Conservation (phyloP, 1,139 yeast species). For the Yamadazyma taylorii region DNA sequence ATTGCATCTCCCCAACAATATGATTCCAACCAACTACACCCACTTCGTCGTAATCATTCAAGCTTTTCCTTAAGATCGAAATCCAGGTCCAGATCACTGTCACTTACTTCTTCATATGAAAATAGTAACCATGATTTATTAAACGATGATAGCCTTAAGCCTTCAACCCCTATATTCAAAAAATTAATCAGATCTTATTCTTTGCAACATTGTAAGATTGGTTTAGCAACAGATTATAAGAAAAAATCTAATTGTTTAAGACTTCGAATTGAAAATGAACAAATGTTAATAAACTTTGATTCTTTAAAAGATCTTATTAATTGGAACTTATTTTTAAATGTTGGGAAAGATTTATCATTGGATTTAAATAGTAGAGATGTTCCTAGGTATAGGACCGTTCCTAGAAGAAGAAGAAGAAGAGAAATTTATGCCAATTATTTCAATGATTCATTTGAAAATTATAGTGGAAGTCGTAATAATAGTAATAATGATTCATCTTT, state of each 20-base stretch:
- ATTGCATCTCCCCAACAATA: background rate
- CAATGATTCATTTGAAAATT: slow-evolving; percentile 1
- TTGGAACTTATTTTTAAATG: slow-evolving; percentile 61
- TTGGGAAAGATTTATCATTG: slow-evolving; percentile 65
- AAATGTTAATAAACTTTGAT: slow-evolving; percentile 57
- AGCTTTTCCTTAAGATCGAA: slow-evolving; percentile 2
- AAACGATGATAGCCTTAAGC: background rate
- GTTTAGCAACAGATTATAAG: slow-evolving; percentile 68
- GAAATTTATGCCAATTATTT: slow-evolving; percentile 7
- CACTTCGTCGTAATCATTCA: background rate
- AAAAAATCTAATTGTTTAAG: slow-evolving; percentile 61
- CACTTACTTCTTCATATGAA: background rate
- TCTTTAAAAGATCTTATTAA: slow-evolving; percentile 58
- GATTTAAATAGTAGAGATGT: slow-evolving; percentile 59
- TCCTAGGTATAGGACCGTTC: slow-evolving; percentile 73
- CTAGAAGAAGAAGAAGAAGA: slow-evolving; percentile 55
- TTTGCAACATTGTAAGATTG: slow-evolving; percentile 67
- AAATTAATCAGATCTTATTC: slow-evolving; percentile 56
- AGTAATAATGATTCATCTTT: background rate
- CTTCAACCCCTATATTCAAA: slow-evolving; percentile 10
- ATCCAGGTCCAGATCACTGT: slow-evolving; percentile 2
- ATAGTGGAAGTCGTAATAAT: slow-evolving; percentile 1
- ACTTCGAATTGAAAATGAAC: slow-evolving; percentile 67
- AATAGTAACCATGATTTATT: background rate
- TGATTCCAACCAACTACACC: background rate